These are phyloP conservation scores for Thielaviopsis musarum DNA, from an alignment of 2,329 filamentous ascomycete genomes.

Conservation along the genomic window DNA sequence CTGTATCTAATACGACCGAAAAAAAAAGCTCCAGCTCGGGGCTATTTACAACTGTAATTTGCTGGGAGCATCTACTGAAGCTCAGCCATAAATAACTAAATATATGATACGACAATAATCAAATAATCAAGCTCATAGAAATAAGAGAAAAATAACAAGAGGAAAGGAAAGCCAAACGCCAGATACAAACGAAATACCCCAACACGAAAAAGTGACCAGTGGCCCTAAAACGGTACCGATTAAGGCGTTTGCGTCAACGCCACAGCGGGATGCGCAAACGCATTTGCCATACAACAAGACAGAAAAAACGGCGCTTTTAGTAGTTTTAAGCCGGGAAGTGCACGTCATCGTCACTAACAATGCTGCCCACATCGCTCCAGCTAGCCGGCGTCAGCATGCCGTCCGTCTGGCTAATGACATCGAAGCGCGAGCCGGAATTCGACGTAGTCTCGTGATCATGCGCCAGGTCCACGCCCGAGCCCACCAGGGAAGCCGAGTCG, in stretches of 20 bases:
- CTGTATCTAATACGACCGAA: neutral
- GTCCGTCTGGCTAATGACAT: conserved; percentile 42
- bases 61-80: too few species aligned
- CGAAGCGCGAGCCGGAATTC: conserved; percentile 33
- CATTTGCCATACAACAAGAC: neutral
- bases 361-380: conserved; percentile 50
- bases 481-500: conserved; percentile 6
- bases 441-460: conserved; percentile 35
- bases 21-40: neutral
- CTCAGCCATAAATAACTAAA: too few species aligned
- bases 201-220: too few species aligned
- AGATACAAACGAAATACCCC: too few species aligned
- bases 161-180: too few species aligned
- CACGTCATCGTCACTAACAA: conserved; percentile 38
- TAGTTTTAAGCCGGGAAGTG: conserved; percentile 16
- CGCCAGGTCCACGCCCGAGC: conserved; percentile 4
- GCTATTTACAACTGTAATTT: too few species aligned
- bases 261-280: neutral
- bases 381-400: conserved; percentile 42
- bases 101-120: too few species aligned
- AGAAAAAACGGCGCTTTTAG: conserved; percentile 14
- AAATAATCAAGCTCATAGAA: too few species aligned
- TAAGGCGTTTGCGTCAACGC: neutral
- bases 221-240: too few species aligned
- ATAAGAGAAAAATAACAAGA: too few species aligned